Conservation (phyloP, 2,329 filamentous ascomycete genomes). For the Phialocephala sp. region DNA sequence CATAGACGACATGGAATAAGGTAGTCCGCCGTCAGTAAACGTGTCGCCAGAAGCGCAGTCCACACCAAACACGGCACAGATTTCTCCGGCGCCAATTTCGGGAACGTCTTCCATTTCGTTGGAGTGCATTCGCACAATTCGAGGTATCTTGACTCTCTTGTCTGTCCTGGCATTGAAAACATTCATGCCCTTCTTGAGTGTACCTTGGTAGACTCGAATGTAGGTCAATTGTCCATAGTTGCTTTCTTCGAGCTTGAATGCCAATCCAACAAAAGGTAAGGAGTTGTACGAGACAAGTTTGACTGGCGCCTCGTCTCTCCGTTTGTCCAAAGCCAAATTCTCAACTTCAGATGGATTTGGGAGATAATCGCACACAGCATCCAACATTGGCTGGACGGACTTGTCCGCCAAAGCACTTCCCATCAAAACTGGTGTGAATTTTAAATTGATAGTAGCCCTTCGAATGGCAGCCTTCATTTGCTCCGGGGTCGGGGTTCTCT, state of each 20-base stretch:
- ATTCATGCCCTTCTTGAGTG: slow-evolving; percentile 83
- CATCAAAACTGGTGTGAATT: slow-evolving; percentile 96
- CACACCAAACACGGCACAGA: slow-evolving; percentile 97
- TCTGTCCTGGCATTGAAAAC: slow-evolving; percentile 93
- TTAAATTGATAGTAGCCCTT: slow-evolving; percentile 83
- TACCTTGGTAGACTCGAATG: slow-evolving; percentile 96
- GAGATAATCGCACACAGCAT: slow-evolving; percentile 94
- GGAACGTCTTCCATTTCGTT: slow-evolving; percentile 98
- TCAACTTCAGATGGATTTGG: slow-evolving; percentile 89
- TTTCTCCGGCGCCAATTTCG: slow-evolving; percentile 94
- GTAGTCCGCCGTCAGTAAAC: slow-evolving; percentile 91
- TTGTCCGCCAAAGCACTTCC: slow-evolving; percentile 95
- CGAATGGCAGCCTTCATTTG: slow-evolving; percentile 95
- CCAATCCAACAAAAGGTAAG: slow-evolving; percentile 90
- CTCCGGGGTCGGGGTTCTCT: slow-evolving; percentile 75
- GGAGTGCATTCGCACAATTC: slow-evolving; percentile 99
- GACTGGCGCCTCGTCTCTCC: slow-evolving; percentile 77
- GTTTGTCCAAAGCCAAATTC: slow-evolving; percentile 87
- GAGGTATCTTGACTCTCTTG: slow-evolving; percentile 95
- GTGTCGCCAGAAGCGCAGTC: slow-evolving; percentile 98
- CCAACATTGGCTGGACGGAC: slow-evolving; percentile 93
- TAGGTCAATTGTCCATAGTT: slow-evolving; percentile 99
- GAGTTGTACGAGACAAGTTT: slow-evolving; percentile 93
- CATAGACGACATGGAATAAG: slow-evolving; percentile 98
- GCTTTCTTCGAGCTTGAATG: slow-evolving; percentile 99